Conservation (phyloP, 768 basidiomycete genomes). For the Termitomyces sp. region DNA sequence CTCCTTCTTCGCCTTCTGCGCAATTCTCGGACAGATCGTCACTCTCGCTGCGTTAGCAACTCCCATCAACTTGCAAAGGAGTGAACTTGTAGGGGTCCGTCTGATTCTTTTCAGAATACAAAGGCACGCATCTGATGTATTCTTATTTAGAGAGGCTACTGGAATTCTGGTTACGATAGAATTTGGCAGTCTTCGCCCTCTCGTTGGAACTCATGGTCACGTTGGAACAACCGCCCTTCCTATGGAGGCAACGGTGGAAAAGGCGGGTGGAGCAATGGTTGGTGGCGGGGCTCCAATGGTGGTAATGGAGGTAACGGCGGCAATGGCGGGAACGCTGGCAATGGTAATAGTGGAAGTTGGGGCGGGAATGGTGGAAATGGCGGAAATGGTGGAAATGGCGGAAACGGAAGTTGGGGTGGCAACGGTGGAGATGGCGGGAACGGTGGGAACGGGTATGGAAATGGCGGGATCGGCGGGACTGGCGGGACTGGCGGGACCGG, state of each 20-base stretch:
- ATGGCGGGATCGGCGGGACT: not conserved
- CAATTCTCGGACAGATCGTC: not conserved
- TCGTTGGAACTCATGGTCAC: conserved; percentile 7
- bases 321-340: not conserved
- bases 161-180: not conserved
- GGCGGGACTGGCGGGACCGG: not conserved
- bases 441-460: too few species aligned
- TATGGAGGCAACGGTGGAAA: conserved; percentile 1
- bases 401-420: too few species aligned
- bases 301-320: not conserved
- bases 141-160: not conserved
- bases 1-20: not conserved
- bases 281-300: not conserved
- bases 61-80: not conserved
- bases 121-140: not conserved
- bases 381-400: not conserved
- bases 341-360: not conserved
- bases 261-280: not conserved
- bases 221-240: not conserved
- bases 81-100: conserved; percentile 1
- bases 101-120: not conserved
- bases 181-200: not conserved
- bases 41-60: not conserved
- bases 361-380: not conserved
- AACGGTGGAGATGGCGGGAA: not conserved